Percentiles rank a stretch among this genome's conserved stretches.
Conservation (phyloP, 2,329 filamentous ascomycete species). For the Fusarium brevicatenulatum region DNA sequence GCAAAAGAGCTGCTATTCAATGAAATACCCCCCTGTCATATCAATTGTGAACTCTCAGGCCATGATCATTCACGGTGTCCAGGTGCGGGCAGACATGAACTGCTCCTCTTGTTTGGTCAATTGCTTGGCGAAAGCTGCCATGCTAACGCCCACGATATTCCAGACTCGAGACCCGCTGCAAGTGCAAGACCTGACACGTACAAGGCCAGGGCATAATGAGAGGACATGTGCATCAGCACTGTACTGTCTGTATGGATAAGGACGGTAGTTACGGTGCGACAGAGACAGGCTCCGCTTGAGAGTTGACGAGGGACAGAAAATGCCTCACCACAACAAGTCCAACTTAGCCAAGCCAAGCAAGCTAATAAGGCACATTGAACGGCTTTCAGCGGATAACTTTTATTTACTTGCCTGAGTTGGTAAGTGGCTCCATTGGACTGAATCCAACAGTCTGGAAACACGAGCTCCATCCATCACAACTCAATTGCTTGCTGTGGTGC, state of each 20-base stretch:
- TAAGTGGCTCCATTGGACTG: slow-evolving; percentile 12
- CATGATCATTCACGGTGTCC: neutral
- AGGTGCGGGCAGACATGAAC: slow-evolving; percentile 14
- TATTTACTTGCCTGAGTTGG: slow-evolving; percentile 20
- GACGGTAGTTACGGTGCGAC: slow-evolving; percentile 28
- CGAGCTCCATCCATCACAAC: slow-evolving; percentile 9
- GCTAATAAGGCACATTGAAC: slow-evolving; percentile 5
- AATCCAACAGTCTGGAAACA: slow-evolving; percentile 28
- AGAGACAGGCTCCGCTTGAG: slow-evolving; percentile 19
- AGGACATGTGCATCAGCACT: slow-evolving; percentile 1
- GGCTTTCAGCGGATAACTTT: slow-evolving; percentile 24
- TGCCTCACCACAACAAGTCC: slow-evolving; percentile 33
- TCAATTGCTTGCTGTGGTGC: neutral
- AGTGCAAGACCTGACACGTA: slow-evolving; percentile 23
- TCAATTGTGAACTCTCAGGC: neutral
- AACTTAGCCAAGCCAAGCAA: neutral
- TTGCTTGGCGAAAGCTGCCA: slow-evolving; percentile 33
- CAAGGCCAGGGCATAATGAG: slow-evolving; percentile 1
- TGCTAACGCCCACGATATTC: slow-evolving; percentile 29
- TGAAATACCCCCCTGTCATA: slow-evolving; percentile 1
- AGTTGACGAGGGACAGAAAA: slow-evolving; percentile 35
- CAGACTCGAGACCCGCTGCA: slow-evolving; percentile 36
- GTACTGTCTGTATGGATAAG: neutral
- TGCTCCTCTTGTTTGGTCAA: slow-evolving; percentile 29
- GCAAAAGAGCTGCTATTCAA: slow-evolving; percentile 5